Evolutionary conservation across 345 rosid genomes (phyloP).

Genomic region (Bruguiera gymnorhiza): DNA sequence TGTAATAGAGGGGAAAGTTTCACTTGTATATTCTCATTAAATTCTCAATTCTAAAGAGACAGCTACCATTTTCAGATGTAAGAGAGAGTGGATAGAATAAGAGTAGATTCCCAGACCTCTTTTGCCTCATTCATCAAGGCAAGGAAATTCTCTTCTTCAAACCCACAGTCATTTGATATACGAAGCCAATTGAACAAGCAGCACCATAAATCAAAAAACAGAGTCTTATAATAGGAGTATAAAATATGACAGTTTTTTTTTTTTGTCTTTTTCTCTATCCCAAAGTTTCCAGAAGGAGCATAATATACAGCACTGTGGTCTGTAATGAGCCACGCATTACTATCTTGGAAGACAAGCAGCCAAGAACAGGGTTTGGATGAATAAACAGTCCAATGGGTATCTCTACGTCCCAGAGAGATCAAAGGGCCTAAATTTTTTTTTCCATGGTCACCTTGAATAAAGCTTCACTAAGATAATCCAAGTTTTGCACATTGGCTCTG

Average conservation of each 20-base stretch:
- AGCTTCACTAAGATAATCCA: not conserved
- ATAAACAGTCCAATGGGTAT: too few species aligned
- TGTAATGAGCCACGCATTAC: too few species aligned
- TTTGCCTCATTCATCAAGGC: conserved; percentile 76
- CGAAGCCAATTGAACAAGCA: conserved; percentile 43
- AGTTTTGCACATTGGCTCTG: not conserved
- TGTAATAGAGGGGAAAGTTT: not conserved
- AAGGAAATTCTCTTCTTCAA: conserved; percentile 84
- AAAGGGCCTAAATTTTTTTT: not conserved
- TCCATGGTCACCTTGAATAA: not conserved
- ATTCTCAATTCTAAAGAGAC: too few species aligned
- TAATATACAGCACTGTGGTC: too few species aligned
- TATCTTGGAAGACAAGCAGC: too few species aligned
- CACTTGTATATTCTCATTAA: too few species aligned
- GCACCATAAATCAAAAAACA: not conserved
- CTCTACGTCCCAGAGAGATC: not conserved
- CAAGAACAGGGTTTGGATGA: not conserved
- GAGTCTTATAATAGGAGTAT: not conserved
- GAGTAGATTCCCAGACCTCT: conserved; percentile 49
- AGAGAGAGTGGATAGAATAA: not conserved
- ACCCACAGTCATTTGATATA: conserved; percentile 73
- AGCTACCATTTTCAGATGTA: not conserved
- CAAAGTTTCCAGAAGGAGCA: too few species aligned
- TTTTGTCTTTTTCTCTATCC: too few species aligned
- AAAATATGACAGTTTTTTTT: not conserved